Evolutionary conservation across 2,329 filamentous ascomycete genomes (phyloP), one percentile per base, ranked within the genome.

Genomic region (Byssoonygena ceratinophila): DNA sequence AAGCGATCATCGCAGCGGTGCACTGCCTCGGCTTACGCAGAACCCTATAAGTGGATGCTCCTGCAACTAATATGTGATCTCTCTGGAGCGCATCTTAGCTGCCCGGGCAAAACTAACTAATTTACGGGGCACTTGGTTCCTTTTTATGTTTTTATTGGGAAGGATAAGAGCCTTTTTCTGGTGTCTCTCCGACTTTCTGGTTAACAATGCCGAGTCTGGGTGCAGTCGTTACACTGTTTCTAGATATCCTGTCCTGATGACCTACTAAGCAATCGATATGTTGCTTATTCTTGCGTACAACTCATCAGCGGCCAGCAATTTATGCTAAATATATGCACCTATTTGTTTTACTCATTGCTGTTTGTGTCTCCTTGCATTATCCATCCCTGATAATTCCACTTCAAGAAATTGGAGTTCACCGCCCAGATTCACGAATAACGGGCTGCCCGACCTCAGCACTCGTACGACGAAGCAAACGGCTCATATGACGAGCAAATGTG

Each of bases 401-500:
- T 32, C 8, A 39, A 52, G 41, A 29, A 9, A 41, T 22, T 43
- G 22, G 20, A 43, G 11, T 43, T 50, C 47, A 50, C 47, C 37
- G 27, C 37, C 27, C 27, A 16, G 2, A 41, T 32, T 22, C 32
- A 22, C 37, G 25, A 32, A 34, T 31, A 51, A 41, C n/a, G 49
- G 31, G 49, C 37, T 51, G 49, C 49, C 49, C 40, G 23, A 51
- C 40, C 20, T 37, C 18, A 41, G 23, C 34, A 29, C 16, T 41
- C 32, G 50, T 52, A 43, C 36, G 22, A 52, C 50, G 36, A 36
- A 40, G 25, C 39, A 45, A 47, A 47, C 36, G 44, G 32, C 44
- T 46, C 41, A 52, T 43, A 52, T 47, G 50, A 52, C 43, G 34
- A 47, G 29, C 27, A 46, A 40, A 52, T 47, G 41, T 45, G 49